Base-by-base conservation (phyloP, 257 asterid genomes). In the Phtheirospermum japonicum region DNA sequence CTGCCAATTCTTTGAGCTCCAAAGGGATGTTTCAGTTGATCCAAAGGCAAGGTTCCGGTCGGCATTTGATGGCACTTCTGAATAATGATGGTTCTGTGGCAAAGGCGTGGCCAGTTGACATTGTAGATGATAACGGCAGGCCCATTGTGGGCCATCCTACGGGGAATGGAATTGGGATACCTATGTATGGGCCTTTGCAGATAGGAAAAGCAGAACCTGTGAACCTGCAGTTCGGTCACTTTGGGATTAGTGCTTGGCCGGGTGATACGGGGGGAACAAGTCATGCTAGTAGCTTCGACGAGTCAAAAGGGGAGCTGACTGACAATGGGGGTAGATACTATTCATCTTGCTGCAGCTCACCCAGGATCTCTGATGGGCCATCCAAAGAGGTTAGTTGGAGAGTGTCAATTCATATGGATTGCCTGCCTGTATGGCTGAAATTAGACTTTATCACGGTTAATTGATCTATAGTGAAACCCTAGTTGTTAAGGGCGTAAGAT, bases 341-440 rank as follows among this genome's bases (percentile, higher is more conserved):
- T 17, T 93, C 99, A 2, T 93, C 99, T n/a, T 83, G 95, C 82
- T 85, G 96, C 82, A 93, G 99, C 77, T 85, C 99, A 6, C 99
- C 99, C 0, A 79, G 90, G 80, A 28, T 76, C 28, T 81, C 89
- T 36, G 99, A 87, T 61, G 95, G 92, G 61, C 88, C 80, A 64
- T 77, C 97, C 6, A 93, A 93, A 75, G 99, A 93, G 96, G 99
- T 93, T 65, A 19, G 61, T 62, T 63, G 26, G 33, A 42, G 11
- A 48, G 12, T 23, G 20, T 19, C 28, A 42, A 10, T 45, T 65
- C 16, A 34, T 28, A 14, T 31, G 37, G 39, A n/a, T n/a, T n/a
- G n/a, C 16, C 3, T 50, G 31, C 57, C 8, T 67, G 14, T 51
- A 31, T 58, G 50, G 62, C 40, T 40, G 58, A 51, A 40, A 9